Conservation (phyloP, 768 basidiomycete genomes). For the Suillus plorans region DNA sequence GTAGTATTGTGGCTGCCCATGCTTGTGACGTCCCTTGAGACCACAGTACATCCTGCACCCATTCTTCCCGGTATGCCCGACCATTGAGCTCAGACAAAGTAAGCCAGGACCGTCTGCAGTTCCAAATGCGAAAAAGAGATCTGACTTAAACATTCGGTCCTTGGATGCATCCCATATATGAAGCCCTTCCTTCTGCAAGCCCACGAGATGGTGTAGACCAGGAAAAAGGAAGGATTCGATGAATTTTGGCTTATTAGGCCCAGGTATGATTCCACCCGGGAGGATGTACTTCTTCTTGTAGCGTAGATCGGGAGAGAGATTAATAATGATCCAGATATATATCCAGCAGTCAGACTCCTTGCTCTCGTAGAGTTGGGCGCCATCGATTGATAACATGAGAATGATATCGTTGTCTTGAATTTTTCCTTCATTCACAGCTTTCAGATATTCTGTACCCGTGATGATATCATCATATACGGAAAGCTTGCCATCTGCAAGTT, state of each 20-base stretch:
- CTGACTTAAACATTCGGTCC: fast-evolving
- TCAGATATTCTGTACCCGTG: background rate
- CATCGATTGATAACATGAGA: background rate
- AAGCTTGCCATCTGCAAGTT: background rate
- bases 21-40: background rate
- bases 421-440: background rate
- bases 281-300: background rate
- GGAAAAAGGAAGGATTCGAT: background rate
- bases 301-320: background rate
- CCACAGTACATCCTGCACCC: background rate
- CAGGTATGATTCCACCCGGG: background rate
- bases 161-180: background rate
- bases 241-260: background rate
- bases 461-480: background rate
- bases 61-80: background rate
- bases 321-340: background rate
- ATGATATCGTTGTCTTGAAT: background rate
- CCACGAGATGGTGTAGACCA: background rate
- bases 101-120: background rate
- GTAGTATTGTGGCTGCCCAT: background rate
- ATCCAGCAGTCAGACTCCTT: background rate
- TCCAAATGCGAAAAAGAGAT: background rate
- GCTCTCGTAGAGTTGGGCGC: background rate
- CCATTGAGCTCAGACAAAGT: background rate
- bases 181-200: background rate